phyloP scores from a whole-genome alignment of 148 eudicot genomes.

The Gaultheria prostrata region DNA sequence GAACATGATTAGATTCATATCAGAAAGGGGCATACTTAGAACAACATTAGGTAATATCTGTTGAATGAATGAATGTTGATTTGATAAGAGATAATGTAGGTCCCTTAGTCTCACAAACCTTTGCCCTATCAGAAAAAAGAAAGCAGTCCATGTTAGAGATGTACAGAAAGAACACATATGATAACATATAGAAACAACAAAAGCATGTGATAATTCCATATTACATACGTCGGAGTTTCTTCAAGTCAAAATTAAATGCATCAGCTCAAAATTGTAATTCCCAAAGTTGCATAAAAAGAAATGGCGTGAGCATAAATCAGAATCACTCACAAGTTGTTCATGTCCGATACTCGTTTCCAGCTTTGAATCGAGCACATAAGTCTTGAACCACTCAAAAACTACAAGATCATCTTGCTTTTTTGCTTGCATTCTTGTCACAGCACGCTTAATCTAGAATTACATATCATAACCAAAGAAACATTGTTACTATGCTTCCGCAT shows the following conservation, averaged over 20 bases:
- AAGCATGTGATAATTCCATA: neutral
- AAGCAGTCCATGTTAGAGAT: constrained; percentile 6
- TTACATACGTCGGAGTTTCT: neutral
- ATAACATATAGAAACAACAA: neutral
- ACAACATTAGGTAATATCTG: constrained; percentile 6
- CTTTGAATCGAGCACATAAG: constrained; percentile 67
- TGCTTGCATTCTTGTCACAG: constrained; percentile 49
- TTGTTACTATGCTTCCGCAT: neutral
- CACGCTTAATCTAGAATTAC: constrained; percentile 57
- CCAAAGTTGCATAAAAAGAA: neutral
- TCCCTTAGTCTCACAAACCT: neutral
- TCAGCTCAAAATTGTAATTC: neutral
- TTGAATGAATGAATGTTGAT: neutral
- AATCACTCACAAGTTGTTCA: constrained; percentile 76
- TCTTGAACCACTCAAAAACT: constrained; percentile 85
- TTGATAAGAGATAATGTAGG: neutral
- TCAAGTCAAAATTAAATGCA: neutral
- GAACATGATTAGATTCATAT: neutral
- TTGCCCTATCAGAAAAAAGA: neutral
- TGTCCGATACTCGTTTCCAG: constrained; percentile 83
- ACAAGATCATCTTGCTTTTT: constrained; percentile 52
- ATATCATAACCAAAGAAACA: constrained; percentile 6
- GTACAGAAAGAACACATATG: neutral
- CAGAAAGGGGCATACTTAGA: neutral
- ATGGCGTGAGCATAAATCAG: neutral